These are phyloP conservation scores for Zanthoxylum bungeanum DNA, from an alignment of 345 rosid species.

Conservation along the genomic window DNA sequence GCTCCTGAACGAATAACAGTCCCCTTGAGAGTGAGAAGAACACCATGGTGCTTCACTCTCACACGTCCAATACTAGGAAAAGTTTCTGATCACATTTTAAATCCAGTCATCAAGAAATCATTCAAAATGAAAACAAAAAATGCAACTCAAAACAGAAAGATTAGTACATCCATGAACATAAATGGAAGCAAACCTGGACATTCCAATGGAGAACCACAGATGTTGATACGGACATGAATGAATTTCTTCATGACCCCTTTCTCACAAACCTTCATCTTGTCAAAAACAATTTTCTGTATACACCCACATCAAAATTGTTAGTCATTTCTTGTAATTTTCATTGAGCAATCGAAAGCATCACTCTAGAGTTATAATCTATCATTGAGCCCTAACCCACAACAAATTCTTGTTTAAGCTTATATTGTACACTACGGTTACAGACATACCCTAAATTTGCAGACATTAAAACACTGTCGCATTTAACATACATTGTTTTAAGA, in stretches of 20 bases:
- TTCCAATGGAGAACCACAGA: constrained; percentile 79
- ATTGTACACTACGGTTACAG: not conserved
- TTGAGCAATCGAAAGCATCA: not conserved
- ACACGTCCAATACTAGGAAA: constrained; percentile 81
- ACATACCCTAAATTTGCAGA: not conserved
- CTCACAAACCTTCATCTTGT: constrained; percentile 42
- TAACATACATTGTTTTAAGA: not conserved
- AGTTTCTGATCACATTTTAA: constrained; percentile 46
- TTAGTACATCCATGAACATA: not conserved
- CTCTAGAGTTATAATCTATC: not conserved
- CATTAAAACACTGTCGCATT: not conserved
- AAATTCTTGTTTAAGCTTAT: not conserved
- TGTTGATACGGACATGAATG: constrained; percentile 77
- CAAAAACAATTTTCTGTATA: constrained; percentile 55
- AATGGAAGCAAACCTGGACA: constrained; percentile 51
- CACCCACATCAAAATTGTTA: constrained; percentile 1
- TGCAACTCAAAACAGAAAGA: not conserved
- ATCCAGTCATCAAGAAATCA: not conserved
- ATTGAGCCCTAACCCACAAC: constrained; percentile 2
- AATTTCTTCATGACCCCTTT: constrained; percentile 64
- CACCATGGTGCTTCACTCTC: constrained; percentile 81
- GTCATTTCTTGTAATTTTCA: not conserved
- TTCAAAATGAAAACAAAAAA: constrained; percentile 1
- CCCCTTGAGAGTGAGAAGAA: constrained; percentile 81
- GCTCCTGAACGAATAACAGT: constrained; percentile 88